phyloP scores from a whole-genome alignment of 257 asterid species.

The Jacaranda copaia region DNA sequence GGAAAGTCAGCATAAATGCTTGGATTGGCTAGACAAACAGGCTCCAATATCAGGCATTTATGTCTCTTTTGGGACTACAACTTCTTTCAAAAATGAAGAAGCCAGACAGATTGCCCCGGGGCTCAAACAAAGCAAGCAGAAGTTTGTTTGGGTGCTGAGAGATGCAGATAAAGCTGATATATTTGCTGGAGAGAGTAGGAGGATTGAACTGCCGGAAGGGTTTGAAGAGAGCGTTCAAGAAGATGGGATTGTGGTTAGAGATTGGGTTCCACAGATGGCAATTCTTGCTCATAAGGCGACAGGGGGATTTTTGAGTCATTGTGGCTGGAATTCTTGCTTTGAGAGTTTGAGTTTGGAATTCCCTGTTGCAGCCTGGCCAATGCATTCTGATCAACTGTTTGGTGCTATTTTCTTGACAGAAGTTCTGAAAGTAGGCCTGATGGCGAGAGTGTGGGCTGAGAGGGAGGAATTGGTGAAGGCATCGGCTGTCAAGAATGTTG shows the following conservation, averaged over 20 bases:
- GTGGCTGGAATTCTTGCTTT: slow-evolving; percentile 57
- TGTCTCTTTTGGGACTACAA: slow-evolving; percentile 60
- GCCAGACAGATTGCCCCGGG: slow-evolving; percentile 53
- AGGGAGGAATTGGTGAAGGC: slow-evolving; percentile 44
- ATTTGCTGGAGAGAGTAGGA: slow-evolving; percentile 48
- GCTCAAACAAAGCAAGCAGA: slow-evolving; percentile 50
- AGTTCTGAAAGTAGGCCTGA: slow-evolving; percentile 45
- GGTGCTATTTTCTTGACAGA: slow-evolving; percentile 53
- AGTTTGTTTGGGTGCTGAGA: slow-evolving; percentile 60
- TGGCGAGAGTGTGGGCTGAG: slow-evolving; percentile 44
- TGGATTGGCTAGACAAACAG: slow-evolving; percentile 60
- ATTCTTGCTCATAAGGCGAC: slow-evolving; percentile 51
- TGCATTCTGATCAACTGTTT: slow-evolving; percentile 66
- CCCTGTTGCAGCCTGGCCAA: slow-evolving; percentile 67
- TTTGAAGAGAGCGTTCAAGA: slow-evolving; percentile 52
- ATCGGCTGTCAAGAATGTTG: slow-evolving; percentile 37
- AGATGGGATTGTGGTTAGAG: slow-evolving; percentile 53
- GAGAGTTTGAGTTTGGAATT: slow-evolving; percentile 55
- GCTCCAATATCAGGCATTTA: slow-evolving; percentile 47
- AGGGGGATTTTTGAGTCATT: slow-evolving; percentile 61
- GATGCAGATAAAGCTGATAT: slow-evolving; percentile 65
- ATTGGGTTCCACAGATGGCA: slow-evolving; percentile 66
- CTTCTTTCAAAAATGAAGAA: slow-evolving; percentile 47
- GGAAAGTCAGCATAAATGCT: slow-evolving; percentile 37
- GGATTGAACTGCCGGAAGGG: slow-evolving; percentile 49